Evolutionary conservation across 2,329 filamentous ascomycete genomes (phyloP), one percentile per base, ranked within the genome.

Genomic region (Trichoderma polysporum): DNA sequence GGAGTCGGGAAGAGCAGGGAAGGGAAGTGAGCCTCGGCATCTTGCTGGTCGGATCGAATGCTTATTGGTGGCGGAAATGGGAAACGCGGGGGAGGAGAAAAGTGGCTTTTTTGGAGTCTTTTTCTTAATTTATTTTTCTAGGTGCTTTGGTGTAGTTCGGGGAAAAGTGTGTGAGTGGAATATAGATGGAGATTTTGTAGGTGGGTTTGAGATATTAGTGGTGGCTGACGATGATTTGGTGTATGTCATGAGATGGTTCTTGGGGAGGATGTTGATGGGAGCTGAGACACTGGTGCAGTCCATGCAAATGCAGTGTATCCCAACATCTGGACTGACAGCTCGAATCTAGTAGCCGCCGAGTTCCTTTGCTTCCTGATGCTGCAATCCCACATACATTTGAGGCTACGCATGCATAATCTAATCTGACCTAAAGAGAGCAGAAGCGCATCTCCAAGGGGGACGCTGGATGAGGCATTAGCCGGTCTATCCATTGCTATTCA

Each of bases 1-100:
- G 13, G 39, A 19, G 2, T 0, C 6, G 12, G 8, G 8, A 31
- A 8, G 27, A 49, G 25, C 10, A 19, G 39, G 17, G 15, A 17
- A 41, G 47, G 15, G 15, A 10, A 22, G 33, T 27, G 59, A 61
- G 27, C 58, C 66, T 67, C 66, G 66, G 66, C 50, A 67, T 64
- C 59, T 39, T 50, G 3, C 37, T n/a, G 31, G 58, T 33, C 50
- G 33, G 37, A 67, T 49, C 19, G 39, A 37, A 22, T 4, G 37
- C 5, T 57, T 8, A 67, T 67, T 67, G 66, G 66, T 57, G 35
- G 58, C 29, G 8, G 39, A 12, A 27, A 15, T 47, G 33, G 25
- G 19, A 58, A 37, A 50, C 29, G 53, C 29, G 53, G 33, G 29
- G 31, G 53, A 54, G 54, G 45, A 35, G 52, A 58, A 17, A 56